Evolutionary conservation across 148 eudicot genomes (phyloP).

Genomic region (Limonium bicolor): DNA sequence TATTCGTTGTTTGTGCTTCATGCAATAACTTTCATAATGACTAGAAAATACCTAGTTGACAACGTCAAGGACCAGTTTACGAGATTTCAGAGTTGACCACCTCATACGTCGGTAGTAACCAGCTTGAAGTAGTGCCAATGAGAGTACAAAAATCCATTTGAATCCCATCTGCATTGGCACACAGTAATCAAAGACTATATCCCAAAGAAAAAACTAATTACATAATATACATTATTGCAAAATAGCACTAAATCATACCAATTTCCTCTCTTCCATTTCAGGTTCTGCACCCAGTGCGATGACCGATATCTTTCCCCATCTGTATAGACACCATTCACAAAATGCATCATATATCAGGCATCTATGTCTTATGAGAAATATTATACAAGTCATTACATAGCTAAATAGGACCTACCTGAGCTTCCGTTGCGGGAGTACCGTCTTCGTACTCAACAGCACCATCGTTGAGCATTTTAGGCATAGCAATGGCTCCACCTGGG

Average conservation of each 20-base stretch:
- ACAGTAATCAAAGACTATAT: not conserved
- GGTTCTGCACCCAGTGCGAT: slow-evolving; percentile 88
- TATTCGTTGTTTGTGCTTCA: slow-evolving; percentile 1
- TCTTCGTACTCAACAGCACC: slow-evolving; percentile 97
- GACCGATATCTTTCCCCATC: slow-evolving; percentile 96
- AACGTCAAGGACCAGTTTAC: slow-evolving; percentile 82
- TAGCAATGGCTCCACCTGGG: slow-evolving; percentile 97
- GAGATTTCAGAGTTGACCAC: slow-evolving; percentile 93
- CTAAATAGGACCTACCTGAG: slow-evolving; percentile 38
- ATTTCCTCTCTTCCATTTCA: slow-evolving; percentile 91
- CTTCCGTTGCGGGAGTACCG: slow-evolving; percentile 89
- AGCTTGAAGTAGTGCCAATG: slow-evolving; percentile 90
- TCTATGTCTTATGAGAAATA: too few relatives aligned
- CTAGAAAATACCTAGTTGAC: slow-evolving; percentile 34
- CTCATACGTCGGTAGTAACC: slow-evolving; percentile 92
- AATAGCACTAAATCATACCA: slow-evolving; percentile 22
- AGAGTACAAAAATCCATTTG: slow-evolving; percentile 93
- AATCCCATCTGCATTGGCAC: slow-evolving; percentile 75
- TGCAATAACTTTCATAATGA: not conserved
- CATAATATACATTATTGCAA: not conserved
- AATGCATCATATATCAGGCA: too few relatives aligned
- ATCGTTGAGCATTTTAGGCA: slow-evolving; percentile 97
- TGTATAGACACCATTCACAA: too few relatives aligned
- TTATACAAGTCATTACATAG: not conserved
- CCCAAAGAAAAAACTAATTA: not conserved